Base-by-base conservation (phyloP, 495 filamentous ascomycete species). In the Podospora appendiculata region DNA sequence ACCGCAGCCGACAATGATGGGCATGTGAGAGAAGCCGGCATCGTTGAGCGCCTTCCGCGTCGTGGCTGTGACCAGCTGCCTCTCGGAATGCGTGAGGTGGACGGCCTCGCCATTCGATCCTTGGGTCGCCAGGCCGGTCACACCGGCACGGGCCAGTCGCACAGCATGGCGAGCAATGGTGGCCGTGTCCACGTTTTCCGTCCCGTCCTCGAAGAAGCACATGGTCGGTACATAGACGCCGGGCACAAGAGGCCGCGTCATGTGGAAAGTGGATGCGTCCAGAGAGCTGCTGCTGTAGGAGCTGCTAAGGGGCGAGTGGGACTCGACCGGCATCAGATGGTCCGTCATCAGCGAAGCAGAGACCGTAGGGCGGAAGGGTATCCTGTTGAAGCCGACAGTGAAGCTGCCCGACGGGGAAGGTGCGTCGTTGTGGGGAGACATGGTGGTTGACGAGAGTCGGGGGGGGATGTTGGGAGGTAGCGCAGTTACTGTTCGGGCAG, bases 81-180 rank as follows among this genome's bases (percentile, higher is more conserved):
- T 80, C 65, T 93, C 88, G 7, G 79, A 69, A 51, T 85, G 84
- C 47, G 82, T 83, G 42, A 94, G 77, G 58, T 92, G 89, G 13
- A 92, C 88, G 11, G 89, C 88, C 72, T 94, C 90, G 51, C 90
- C 90, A 63, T 95, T 96, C 66, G 87, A 91, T 32, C 90, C 90
- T 67, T 94, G 89, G 14, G 87, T 89, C 45, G 88, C 82, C 39
- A 96, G 74, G 45, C 90, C 90, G 40, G 84, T 79, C 35, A 94
- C 80, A 48, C 90, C 90, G 43, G 87, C 83, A 48, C 80, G 68
- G 47, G 87, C 89, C n/a, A 96, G 86, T 58, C 88, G 87, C 47
- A 87, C 81, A 34, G 89, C 86, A 66, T 96, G 90, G 50, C 74
- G 83, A 50, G 79, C 77, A 46, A 83, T 85, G 36, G 86, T 86